Evolutionary conservation across 1,284 basidiomycete species (phyloP).

Genomic region (Papiliotrema terrestris): DNA sequence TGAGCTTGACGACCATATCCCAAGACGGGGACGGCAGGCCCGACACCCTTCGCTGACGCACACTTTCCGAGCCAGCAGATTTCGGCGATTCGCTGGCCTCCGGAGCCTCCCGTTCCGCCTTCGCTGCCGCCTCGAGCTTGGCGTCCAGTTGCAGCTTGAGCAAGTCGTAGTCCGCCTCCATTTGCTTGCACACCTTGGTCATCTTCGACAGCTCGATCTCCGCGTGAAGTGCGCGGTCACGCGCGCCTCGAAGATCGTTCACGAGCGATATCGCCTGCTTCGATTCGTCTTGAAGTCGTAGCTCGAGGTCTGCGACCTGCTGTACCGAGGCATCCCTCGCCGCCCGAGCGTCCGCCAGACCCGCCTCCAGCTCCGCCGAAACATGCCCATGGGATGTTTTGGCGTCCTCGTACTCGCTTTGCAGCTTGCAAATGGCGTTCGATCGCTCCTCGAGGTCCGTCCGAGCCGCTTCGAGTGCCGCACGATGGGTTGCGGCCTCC

Average conservation of each 20-base stretch:
- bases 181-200: not conserved
- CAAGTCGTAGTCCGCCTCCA: not conserved
- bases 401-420: not conserved
- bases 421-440: not conserved
- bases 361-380: not conserved
- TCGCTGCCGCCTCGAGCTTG: not conserved
- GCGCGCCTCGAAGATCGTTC: not conserved
- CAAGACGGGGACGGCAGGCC: not conserved
- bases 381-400: not conserved
- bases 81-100: too few species aligned
- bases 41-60: not conserved
- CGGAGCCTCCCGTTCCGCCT: not conserved
- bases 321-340: not conserved
- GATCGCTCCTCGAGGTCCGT: slow-evolving; percentile 15
- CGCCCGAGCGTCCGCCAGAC: not conserved
- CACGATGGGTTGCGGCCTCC: slow-evolving; percentile 57
- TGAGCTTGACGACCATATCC: not conserved
- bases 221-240: not conserved
- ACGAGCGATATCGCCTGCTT: not conserved
- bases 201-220: not conserved
- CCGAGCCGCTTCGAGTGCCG: slow-evolving; percentile 14
- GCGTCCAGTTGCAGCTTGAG: not conserved
- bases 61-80: too few species aligned
- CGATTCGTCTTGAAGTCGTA: not conserved
- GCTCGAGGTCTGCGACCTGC: not conserved